Base-by-base conservation (phyloP, 2,329 filamentous ascomycete genomes). In the Penicillium italicum region DNA sequence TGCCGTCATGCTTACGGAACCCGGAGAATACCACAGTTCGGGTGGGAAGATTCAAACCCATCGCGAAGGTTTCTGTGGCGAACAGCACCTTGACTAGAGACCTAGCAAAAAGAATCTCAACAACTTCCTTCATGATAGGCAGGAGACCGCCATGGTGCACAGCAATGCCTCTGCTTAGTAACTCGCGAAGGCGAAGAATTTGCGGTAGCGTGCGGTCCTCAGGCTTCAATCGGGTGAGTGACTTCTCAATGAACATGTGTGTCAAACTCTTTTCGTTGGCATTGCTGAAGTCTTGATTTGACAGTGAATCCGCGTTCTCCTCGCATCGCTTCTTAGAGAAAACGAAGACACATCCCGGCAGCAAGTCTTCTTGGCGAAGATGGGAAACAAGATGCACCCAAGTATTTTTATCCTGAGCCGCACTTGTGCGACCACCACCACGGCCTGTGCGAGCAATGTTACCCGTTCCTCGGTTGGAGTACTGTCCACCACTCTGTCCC, bases 281-380 rank as follows among this genome's bases (percentile, higher is more conserved):
- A 6, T 89, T 97, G 70, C 89, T 95, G 69, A 96, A 97, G 69
- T 99, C 94, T 63, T 96, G 87, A 68, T 97, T 97, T 59, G 90
- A 93, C 22, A 99, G 80, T 0, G 94, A 93, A 70, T 97, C 91
- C 0, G 94, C 94, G 71, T 97, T 99, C 70, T 97, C 91, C 73
- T 99, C 94, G 67, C 94, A 97, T 50, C 94, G 82, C 74, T 94
- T 96, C 77, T 97, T 99, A 3, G 94, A 99, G 74, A 99, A 99
- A 53, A 99, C 93, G 69, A 99, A 99, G 63, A 99, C 96, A 72
- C 93, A 97, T 9, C 89, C 91, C 0, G 94, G 94, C 4, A 99
- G 82, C 4, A 99, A 80, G 46, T 85, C 90, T 50, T 91, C 85
- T 72, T 96, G 96, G 66, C 87, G 90, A 51, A 99, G 80, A 73